These are phyloP conservation scores for Xylaria sp. DNA, from an alignment of 2,329 filamentous ascomycete species.

Conservation along the genomic window DNA sequence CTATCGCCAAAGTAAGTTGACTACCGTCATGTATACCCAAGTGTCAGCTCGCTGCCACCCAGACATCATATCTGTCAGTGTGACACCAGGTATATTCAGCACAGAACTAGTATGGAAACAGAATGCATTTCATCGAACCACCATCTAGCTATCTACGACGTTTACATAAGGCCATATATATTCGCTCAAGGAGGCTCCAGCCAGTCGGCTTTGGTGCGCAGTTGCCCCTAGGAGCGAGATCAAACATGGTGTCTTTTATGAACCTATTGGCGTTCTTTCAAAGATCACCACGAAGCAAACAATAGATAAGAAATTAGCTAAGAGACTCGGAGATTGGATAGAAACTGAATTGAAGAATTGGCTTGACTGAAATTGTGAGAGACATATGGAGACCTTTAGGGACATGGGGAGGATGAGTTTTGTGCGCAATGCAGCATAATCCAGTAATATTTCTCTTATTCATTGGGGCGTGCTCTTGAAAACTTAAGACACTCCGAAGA, in stretches of 20 bases:
- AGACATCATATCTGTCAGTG: slow-evolving; percentile 16
- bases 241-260: slow-evolving; percentile 31
- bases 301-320: slow-evolving; percentile 26
- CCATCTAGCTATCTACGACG: slow-evolving; percentile 11
- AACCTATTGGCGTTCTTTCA: slow-evolving; percentile 23
- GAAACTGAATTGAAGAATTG: slow-evolving; percentile 23
- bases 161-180: slow-evolving; percentile 11
- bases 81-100: slow-evolving; percentile 30
- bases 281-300: slow-evolving; percentile 12
- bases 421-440: no score
- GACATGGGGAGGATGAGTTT: no score
- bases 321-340: slow-evolving; percentile 35
- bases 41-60: slow-evolving; percentile 38
- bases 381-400: no score
- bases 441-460: no score
- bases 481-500: no score
- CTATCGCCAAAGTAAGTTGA: slow-evolving; percentile 41
- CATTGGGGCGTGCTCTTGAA: no score
- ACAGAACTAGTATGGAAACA: slow-evolving; percentile 20
- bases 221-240: slow-evolving; percentile 12
- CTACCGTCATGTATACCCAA: slow-evolving; percentile 35
- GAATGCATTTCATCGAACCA: slow-evolving; percentile 3
- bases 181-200: background rate
- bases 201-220: slow-evolving; percentile 20
- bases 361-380: background rate